phyloP scores from a whole-genome alignment of 2,329 filamentous ascomycete genomes.

The Fusarium paranaense region DNA sequence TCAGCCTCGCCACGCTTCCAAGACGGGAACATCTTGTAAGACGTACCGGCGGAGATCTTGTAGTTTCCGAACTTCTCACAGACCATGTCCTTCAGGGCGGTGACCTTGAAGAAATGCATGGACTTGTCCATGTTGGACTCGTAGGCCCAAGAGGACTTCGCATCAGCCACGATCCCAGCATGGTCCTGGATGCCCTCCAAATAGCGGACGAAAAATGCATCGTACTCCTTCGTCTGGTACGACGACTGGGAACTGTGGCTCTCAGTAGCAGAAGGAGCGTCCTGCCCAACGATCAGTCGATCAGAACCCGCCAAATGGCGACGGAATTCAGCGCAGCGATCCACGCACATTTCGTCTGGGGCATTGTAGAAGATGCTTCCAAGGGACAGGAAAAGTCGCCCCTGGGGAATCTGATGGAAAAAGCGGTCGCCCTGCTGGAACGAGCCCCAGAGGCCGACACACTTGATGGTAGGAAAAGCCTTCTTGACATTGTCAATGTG shows the following conservation, averaged over 20 bases:
- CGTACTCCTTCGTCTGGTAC: constrained; percentile 29
- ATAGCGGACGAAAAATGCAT: constrained; percentile 24
- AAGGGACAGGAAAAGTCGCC: constrained; percentile 29
- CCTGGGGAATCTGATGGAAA: constrained; percentile 4
- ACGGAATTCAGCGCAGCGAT: constrained; percentile 32
- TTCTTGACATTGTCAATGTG: constrained; percentile 30
- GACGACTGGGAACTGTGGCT: not conserved
- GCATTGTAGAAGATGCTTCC: constrained; percentile 39
- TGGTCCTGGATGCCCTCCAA: constrained; percentile 9
- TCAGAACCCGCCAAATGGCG: constrained; percentile 17
- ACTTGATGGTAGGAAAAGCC: constrained; percentile 13
- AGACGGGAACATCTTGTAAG: constrained; percentile 36
- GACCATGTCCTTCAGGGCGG: constrained; percentile 15
- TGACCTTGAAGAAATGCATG: constrained; percentile 37
- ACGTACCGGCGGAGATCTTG: not conserved
- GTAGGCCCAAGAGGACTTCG: constrained; percentile 9
- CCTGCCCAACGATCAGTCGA: constrained; percentile 31
- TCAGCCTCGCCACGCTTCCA: constrained; percentile 37
- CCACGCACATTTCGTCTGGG: constrained; percentile 21
- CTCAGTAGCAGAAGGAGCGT: constrained; percentile 14
- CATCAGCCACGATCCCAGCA: constrained; percentile 14
- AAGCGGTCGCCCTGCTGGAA: constrained; percentile 35
- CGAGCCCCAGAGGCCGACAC: constrained; percentile 34
- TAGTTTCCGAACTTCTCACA: constrained; percentile 15
- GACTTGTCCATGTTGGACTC: constrained; percentile 7